Evolutionary conservation across 1,139 yeast genomes (phyloP).

Genomic region (Maudiozyma humilis): DNA sequence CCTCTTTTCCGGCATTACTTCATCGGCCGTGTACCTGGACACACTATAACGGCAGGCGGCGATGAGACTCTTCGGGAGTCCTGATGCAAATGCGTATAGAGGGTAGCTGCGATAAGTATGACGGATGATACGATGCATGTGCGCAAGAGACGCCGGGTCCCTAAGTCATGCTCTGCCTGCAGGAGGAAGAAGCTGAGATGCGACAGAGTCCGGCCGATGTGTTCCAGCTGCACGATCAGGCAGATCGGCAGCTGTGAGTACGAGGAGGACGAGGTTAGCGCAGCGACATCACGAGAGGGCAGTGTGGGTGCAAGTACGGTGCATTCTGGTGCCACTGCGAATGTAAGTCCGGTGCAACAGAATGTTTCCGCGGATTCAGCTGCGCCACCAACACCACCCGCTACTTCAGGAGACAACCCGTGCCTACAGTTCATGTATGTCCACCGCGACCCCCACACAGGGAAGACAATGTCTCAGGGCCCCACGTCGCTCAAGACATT

Average conservation of each 20-base stretch:
- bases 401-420: background rate
- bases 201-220: background rate
- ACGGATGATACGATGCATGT: no score
- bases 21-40: no score
- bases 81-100: background rate
- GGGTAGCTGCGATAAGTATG: background rate
- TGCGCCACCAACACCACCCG: background rate
- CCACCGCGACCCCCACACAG: background rate
- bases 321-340: background rate
- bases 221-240: conserved; percentile 1
- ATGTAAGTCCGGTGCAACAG: background rate
- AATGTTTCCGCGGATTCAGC: background rate
- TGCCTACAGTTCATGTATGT: background rate
- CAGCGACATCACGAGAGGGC: no score
- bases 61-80: background rate
- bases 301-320: background rate
- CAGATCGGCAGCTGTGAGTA: background rate
- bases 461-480: background rate
- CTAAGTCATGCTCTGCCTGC: conserved; percentile 1
- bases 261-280: conserved; percentile 1
- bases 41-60: background rate
- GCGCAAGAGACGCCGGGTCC: background rate
- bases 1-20: no score
- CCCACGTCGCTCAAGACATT: conserved; percentile 1
- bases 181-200: conserved; percentile 1